Percentiles rank a stretch among this genome's conserved stretches.
Evolutionary conservation across 257 asterid species (phyloP).

Genomic region (Solanum bulbocastanum): DNA sequence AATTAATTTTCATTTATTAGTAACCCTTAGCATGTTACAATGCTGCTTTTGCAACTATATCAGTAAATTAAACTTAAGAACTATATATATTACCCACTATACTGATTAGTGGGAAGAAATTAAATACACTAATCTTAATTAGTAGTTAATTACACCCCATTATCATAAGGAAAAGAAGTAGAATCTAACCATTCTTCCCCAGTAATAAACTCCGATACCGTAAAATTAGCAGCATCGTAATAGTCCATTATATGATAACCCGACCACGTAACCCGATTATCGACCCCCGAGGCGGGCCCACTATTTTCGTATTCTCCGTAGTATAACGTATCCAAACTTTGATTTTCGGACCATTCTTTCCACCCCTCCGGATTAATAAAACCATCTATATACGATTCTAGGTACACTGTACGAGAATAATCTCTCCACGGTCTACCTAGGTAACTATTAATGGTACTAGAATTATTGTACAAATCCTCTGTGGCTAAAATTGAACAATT

Average conservation of each 20-base stretch:
- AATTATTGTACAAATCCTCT: conserved; percentile 31
- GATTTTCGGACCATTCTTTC: conserved; percentile 51
- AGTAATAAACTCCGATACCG: conserved; percentile 54
- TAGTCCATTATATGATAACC: conserved; percentile 64
- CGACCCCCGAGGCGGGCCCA: conserved; percentile 64
- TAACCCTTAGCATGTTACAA: not conserved
- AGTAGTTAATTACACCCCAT: conserved; percentile 30
- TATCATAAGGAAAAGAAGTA: conserved; percentile 75
- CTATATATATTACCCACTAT: not conserved
- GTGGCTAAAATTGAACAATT: conserved; percentile 64
- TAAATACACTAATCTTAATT: not conserved
- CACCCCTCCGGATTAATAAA: conserved; percentile 54
- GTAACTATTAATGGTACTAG: conserved; percentile 35
- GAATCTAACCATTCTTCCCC: conserved; percentile 86
- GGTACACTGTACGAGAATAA: conserved; percentile 52
- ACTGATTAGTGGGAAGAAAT: not conserved
- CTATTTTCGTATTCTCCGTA: conserved; percentile 69
- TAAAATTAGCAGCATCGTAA: conserved; percentile 47
- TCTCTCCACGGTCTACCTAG: conserved; percentile 80
- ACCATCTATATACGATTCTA: conserved; percentile 57
- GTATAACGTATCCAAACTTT: conserved; percentile 50
- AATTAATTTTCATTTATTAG: not conserved
- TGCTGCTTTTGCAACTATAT: not conserved
- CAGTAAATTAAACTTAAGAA: not conserved
- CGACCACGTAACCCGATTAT: conserved; percentile 46